A percentile compares a stretch with the other conserved stretches of the same genome.
Evolutionary conservation across 192 early-diverging fungal genomes (phyloP).

Genomic region (Physocladia obscura): DNA sequence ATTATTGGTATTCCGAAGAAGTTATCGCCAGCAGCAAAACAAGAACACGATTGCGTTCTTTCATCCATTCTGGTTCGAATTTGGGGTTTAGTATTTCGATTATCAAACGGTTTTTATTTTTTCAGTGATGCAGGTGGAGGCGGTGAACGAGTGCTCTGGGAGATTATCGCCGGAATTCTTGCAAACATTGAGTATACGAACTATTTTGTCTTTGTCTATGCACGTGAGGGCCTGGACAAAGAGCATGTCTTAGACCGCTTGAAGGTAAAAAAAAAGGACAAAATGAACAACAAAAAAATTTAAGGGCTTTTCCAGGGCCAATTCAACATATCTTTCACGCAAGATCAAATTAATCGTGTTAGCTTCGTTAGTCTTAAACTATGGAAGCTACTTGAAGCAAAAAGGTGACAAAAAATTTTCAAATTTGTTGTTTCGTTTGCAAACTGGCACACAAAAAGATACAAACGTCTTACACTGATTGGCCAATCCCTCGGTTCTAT

Average conservation of each 20-base stretch:
- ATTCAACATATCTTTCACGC: constrained; percentile 69
- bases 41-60: constrained; percentile 64
- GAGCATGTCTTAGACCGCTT: constrained; percentile 65
- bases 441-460: constrained; percentile 44
- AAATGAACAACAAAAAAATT: background rate
- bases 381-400: constrained; percentile 70
- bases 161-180: constrained; percentile 77
- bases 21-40: too few relatives aligned
- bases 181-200: constrained; percentile 55
- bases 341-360: constrained; percentile 54
- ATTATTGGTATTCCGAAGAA: too few relatives aligned
- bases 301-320: background rate
- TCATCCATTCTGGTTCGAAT: constrained; percentile 81
- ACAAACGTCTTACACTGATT: constrained; percentile 78
- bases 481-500: constrained; percentile 84
- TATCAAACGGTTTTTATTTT: background rate
- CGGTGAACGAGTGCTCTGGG: constrained; percentile 97
- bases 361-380: constrained; percentile 63
- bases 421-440: too few relatives aligned
- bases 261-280: constrained; percentile 42
- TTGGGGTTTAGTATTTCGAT: background rate
- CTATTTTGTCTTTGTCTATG: constrained; percentile 76
- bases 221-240: constrained; percentile 60
- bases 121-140: constrained; percentile 84
- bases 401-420: constrained; percentile 45